Percentiles rank a stretch among this genome's conserved stretches.
phyloP scores from a whole-genome alignment of 768 basidiomycete genomes.

The Coprinopsis strossmayeri region DNA sequence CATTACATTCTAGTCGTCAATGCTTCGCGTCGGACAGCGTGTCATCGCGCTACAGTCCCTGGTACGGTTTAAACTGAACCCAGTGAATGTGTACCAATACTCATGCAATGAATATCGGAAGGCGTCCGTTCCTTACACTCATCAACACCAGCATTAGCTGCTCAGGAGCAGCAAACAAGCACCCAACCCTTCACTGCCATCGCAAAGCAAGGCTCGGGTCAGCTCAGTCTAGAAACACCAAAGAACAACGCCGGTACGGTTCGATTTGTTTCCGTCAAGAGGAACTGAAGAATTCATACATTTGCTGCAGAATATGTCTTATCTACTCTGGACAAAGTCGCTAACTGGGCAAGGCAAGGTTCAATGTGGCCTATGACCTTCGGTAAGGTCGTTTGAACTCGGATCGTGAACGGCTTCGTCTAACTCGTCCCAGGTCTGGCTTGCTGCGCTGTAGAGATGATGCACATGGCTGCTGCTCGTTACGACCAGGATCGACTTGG shows the following conservation, averaged over 20 bases:
- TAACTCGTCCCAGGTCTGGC: constrained; percentile 63
- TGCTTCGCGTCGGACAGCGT: constrained; percentile 10
- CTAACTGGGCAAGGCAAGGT: constrained; percentile 96
- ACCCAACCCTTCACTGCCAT: constrained; percentile 60
- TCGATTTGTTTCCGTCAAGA: neutral
- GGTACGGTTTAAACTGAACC: constrained; percentile 41
- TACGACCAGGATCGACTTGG: constrained; percentile 98
- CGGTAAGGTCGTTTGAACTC: constrained; percentile 31
- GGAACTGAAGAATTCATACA: neutral
- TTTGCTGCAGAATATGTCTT: constrained; percentile 78
- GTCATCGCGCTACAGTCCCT: constrained; percentile 28
- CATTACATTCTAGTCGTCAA: constrained; percentile 10
- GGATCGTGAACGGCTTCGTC: neutral
- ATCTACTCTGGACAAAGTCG: constrained; percentile 92
- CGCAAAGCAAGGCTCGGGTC: constrained; percentile 76
- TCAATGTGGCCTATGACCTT: constrained; percentile 99
- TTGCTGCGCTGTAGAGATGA: constrained; percentile 99
- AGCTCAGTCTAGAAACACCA: constrained; percentile 81
- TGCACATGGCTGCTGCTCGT: constrained; percentile 99
- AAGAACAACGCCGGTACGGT: constrained; percentile 79
- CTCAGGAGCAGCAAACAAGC: constrained; percentile 28
- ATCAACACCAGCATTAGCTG: constrained; percentile 35
- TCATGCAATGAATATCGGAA: constrained; percentile 3
- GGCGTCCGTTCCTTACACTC: constrained; percentile 48
- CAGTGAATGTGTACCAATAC: constrained; percentile 17